These are phyloP conservation scores for Ceratobasidium sp. DNA, from an alignment of 1,284 basidiomycete genomes.

Conservation along the genomic window DNA sequence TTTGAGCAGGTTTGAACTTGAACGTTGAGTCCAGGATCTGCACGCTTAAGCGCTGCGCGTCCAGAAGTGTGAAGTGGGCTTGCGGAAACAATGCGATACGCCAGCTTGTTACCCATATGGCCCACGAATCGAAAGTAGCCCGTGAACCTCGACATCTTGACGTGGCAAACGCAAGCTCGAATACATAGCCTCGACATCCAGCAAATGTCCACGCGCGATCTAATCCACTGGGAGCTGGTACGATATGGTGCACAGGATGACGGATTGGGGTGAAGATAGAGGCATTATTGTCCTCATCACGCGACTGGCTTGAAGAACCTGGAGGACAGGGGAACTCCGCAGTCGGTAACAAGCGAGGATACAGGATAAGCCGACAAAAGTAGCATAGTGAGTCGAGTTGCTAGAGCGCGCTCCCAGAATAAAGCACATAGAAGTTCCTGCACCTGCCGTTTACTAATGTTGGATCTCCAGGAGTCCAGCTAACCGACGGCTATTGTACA, in stretches of 20 bases:
- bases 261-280: too few species aligned
- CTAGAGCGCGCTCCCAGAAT: background rate
- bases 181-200: background rate
- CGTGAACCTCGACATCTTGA: background rate
- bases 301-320: too few species aligned
- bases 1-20: too few species aligned
- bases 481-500: background rate
- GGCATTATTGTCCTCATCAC: too few species aligned
- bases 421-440: background rate
- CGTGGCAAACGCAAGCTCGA: background rate
- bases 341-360: background rate
- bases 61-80: too few species aligned
- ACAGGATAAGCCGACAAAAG: background rate
- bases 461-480: background rate
- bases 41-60: too few species aligned
- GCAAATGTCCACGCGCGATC: background rate
- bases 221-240: background rate
- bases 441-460: background rate
- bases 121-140: too few species aligned
- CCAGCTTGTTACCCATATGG: too few species aligned
- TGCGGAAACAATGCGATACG: too few species aligned
- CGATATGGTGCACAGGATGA: too few species aligned
- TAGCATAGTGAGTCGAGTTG: background rate
- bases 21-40: too few species aligned
- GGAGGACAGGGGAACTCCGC: background rate